A percentile compares a stretch with the other conserved stretches of the same genome.
These are phyloP conservation scores for Escallonia herrerae DNA, from an alignment of 129 eudicot species.

Conservation along the genomic window DNA sequence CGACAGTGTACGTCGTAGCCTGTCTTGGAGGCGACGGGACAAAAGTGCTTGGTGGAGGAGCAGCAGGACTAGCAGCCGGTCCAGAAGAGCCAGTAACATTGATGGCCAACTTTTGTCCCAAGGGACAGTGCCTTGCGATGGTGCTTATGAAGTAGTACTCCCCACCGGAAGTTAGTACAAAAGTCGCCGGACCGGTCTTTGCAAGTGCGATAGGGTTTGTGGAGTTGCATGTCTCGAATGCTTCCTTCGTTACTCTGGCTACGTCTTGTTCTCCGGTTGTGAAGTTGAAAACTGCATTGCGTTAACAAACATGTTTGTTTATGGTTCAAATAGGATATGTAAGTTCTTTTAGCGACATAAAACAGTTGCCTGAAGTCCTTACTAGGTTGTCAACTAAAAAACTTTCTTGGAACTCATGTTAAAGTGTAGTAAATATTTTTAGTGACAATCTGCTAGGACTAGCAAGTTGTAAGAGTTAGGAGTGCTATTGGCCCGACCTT, in stretches of 20 bases:
- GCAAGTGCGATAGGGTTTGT: slow-evolving; percentile 7
- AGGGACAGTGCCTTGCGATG: slow-evolving; percentile 18
- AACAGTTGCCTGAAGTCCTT: no score
- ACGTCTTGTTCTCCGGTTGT: slow-evolving; percentile 19
- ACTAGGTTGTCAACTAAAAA: no score
- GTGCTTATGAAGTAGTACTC: slow-evolving; percentile 26
- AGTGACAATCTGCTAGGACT: neutral
- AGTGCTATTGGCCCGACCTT: no score
- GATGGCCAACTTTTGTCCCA: slow-evolving; percentile 32
- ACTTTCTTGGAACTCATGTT: neutral
- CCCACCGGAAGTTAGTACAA: slow-evolving; percentile 18
- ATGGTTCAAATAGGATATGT: neutral
- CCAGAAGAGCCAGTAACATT: slow-evolving; percentile 13
- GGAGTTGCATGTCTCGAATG: slow-evolving; percentile 21
- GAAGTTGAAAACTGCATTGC: slow-evolving; percentile 26
- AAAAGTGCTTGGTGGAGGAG: neutral
- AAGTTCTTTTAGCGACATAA: neutral
- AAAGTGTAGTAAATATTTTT: neutral
- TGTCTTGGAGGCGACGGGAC: slow-evolving; percentile 1
- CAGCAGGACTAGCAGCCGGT: slow-evolving; percentile 2
- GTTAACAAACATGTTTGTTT: neutral
- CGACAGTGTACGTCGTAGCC: slow-evolving; percentile 3
- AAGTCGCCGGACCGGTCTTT: slow-evolving; percentile 22
- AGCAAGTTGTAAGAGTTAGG: no score
- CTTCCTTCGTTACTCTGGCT: slow-evolving; percentile 27